Conservation (phyloP, 2,329 filamentous ascomycete species). For the Alternaria triticina region DNA sequence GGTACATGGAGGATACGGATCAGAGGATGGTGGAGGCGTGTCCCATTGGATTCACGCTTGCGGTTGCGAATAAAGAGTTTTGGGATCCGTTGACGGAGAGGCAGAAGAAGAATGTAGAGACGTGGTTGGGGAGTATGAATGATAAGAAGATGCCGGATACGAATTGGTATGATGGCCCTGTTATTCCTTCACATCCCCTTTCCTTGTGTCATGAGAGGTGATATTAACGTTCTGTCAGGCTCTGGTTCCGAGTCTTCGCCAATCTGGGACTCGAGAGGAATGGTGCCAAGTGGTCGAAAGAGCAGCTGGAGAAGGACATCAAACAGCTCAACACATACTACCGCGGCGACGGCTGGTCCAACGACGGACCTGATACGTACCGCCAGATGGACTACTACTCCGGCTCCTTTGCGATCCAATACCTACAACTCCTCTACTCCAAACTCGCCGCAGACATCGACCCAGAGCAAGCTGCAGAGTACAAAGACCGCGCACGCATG, state of each 20-base stretch:
- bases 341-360: slow-evolving; percentile 81
- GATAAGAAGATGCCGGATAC: slow-evolving; percentile 73
- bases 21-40: slow-evolving; percentile 88
- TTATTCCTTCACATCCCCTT: not conserved
- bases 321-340: slow-evolving; percentile 81
- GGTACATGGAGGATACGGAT: slow-evolving; percentile 75
- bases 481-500: slow-evolving; percentile 69
- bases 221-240: slow-evolving; percentile 56
- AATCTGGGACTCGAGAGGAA: slow-evolving; percentile 80
- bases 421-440: slow-evolving; percentile 77
- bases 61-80: slow-evolving; percentile 67
- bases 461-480: slow-evolving; percentile 69
- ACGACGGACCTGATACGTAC: slow-evolving; percentile 78
- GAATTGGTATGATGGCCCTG: slow-evolving; percentile 60
- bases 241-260: slow-evolving; percentile 86
- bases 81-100: slow-evolving; percentile 70
- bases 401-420: slow-evolving; percentile 81
- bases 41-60: slow-evolving; percentile 76
- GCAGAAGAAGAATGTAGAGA: slow-evolving; percentile 70
- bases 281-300: slow-evolving; percentile 72
- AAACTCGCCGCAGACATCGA: slow-evolving; percentile 72
- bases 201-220: not conserved
- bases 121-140: slow-evolving; percentile 79
- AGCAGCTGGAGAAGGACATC: slow-evolving; percentile 75
- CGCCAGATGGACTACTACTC: slow-evolving; percentile 89